phyloP scores from a whole-genome alignment of 768 basidiomycete genomes.

The Auricularia sp. region DNA sequence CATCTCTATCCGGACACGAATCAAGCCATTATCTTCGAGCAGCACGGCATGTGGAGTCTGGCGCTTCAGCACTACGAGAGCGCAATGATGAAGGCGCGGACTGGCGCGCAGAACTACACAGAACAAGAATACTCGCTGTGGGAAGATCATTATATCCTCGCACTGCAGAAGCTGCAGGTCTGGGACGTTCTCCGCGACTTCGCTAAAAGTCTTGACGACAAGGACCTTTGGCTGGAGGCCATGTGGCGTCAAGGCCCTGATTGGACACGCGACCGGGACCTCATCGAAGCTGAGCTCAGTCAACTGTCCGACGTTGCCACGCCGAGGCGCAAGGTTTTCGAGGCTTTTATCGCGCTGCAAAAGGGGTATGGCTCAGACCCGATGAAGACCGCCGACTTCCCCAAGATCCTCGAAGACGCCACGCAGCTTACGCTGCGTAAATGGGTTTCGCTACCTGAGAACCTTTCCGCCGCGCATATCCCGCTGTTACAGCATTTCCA shows the following conservation, averaged over 20 bases:
- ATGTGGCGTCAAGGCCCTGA: conserved; percentile 73
- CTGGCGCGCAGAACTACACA: conserved; percentile 76
- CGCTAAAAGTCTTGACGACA: conserved; percentile 77
- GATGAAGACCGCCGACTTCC: conserved; percentile 74
- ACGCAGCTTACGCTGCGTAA: conserved; percentile 94
- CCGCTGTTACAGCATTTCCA: conserved; percentile 96
- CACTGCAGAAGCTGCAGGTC: conserved; percentile 92
- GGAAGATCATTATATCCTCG: conserved; percentile 98
- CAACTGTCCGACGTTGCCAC: conserved; percentile 80
- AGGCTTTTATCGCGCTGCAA: conserved; percentile 84
- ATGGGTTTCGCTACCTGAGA: conserved; percentile 82
- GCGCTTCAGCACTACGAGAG: conserved; percentile 80
- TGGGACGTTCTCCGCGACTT: conserved; percentile 95
- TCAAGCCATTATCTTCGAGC: conserved; percentile 78
- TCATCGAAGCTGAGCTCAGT: conserved; percentile 45
- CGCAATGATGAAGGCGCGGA: conserved; percentile 77
- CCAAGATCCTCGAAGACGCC: conserved; percentile 82
- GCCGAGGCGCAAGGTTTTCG: conserved; percentile 94
- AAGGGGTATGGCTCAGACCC: conserved; percentile 74
- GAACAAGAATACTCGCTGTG: conserved; percentile 95
- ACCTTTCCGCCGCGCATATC: conserved; percentile 85
- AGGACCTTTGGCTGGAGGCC: conserved; percentile 87
- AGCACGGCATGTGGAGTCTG: conserved; percentile 95
- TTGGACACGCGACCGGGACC: conserved; percentile 38
- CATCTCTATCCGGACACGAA: conserved; percentile 87